Percentiles rank a stretch among this genome's conserved stretches.
Conservation (phyloP, 106 monocot species). For the Phalaenopsis equestris region DNA sequence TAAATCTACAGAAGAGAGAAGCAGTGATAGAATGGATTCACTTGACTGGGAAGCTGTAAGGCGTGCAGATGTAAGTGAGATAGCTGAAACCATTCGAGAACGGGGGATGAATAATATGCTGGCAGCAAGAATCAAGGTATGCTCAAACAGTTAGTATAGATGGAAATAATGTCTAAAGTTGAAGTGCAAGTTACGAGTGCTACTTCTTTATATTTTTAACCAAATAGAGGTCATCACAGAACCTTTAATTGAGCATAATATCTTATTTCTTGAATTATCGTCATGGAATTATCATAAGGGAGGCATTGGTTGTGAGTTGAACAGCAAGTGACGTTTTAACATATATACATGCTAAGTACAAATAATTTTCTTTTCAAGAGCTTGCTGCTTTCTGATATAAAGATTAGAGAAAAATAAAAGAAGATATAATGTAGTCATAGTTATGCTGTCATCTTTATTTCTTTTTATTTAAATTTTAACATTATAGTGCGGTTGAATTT, state of each 20-base stretch:
- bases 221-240: neutral
- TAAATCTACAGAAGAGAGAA: constrained; percentile 36
- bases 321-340: neutral
- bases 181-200: neutral
- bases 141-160: neutral
- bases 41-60: constrained; percentile 74
- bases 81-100: constrained; percentile 65
- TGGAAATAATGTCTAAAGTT: neutral
- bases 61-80: constrained; percentile 46
- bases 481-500: neutral
- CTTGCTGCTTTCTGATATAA: neutral
- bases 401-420: neutral
- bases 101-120: constrained; percentile 89
- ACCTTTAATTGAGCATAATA: neutral
- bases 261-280: neutral
- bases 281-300: neutral
- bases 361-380: neutral
- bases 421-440: constrained; percentile 1
- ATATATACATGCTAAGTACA: neutral
- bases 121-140: constrained; percentile 82
- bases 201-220: neutral
- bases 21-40: constrained; percentile 43
- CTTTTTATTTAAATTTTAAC: neutral
- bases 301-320: neutral
- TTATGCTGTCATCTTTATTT: neutral